Percentiles rank a stretch among this genome's conserved stretches.
These are phyloP conservation scores for Quercus suber DNA, from an alignment of 306 rosid genomes.

Conservation along the genomic window DNA sequence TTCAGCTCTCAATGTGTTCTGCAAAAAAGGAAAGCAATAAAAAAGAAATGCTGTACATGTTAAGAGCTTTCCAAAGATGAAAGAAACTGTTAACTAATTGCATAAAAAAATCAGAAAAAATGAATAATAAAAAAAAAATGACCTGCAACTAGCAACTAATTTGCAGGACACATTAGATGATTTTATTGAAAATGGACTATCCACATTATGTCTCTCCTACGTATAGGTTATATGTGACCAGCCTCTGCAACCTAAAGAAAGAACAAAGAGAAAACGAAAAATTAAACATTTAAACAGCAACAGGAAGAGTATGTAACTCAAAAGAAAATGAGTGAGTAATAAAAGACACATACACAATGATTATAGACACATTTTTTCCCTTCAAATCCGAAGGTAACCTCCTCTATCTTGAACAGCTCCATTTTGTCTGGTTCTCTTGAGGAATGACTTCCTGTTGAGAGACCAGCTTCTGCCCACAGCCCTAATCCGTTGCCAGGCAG, in stretches of 20 bases:
- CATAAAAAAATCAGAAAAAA: background rate
- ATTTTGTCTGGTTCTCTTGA: conserved; percentile 42
- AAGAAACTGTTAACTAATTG: background rate
- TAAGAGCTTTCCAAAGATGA: conserved; percentile 10
- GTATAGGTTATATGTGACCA: background rate
- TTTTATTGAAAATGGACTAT: background rate
- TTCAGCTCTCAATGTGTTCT: background rate
- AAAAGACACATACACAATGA: conserved; percentile 3
- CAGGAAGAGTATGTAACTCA: background rate
- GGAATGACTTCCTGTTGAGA: conserved; percentile 66
- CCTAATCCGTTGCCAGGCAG: conserved; percentile 49
- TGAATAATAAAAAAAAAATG: background rate
- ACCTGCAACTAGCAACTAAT: background rate
- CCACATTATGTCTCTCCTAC: background rate
- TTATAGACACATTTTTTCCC: conserved; percentile 1
- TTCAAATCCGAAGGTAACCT: conserved; percentile 82
- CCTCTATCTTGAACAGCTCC: conserved; percentile 45
- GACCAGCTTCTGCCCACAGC: conserved; percentile 65
- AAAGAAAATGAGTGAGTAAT: background rate
- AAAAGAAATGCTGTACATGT: conserved; percentile 39
- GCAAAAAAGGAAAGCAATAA: background rate
- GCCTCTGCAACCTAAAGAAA: background rate
- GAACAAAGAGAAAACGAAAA: background rate
- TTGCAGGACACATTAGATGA: background rate
- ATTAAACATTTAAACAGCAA: background rate